phyloP scores from a whole-genome alignment of 495 filamentous ascomycete species.

The Aspergillus sclerotioniger region DNA sequence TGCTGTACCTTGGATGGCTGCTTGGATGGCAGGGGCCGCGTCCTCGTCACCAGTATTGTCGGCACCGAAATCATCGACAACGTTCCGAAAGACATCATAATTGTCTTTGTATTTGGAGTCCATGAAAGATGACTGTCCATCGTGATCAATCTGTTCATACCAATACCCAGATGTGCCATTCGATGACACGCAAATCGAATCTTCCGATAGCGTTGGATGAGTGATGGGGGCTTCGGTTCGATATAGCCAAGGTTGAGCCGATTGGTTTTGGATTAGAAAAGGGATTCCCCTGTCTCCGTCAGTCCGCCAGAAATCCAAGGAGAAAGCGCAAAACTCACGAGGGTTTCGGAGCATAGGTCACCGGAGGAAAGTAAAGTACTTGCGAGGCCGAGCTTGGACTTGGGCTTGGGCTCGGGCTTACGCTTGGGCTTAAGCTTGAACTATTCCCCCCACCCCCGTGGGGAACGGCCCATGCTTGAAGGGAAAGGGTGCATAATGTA shows the following conservation, averaged over 20 bases:
- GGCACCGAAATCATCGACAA: slow-evolving; percentile 31
- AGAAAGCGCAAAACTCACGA: not conserved
- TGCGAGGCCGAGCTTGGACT: not conserved
- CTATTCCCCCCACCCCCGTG: not conserved
- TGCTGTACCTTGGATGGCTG: slow-evolving; percentile 28
- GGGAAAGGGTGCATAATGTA: not conserved
- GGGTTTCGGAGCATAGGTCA: not conserved
- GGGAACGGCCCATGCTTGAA: not conserved
- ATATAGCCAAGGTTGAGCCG: slow-evolving; percentile 19
- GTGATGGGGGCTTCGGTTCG: slow-evolving; percentile 2
- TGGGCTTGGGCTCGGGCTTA: not conserved
- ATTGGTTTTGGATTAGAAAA: slow-evolving; percentile 18
- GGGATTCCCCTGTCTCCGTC: slow-evolving; percentile 20
- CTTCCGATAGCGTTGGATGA: slow-evolving; percentile 1
- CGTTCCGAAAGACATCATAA: slow-evolving; percentile 40
- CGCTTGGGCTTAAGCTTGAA: not conserved
- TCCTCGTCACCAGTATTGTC: slow-evolving; percentile 30
- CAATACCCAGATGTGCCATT: slow-evolving; percentile 23
- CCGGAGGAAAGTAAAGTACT: not conserved
- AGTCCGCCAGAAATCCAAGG: not conserved
- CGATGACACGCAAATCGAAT: slow-evolving; percentile 5
- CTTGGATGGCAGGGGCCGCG: slow-evolving; percentile 27
- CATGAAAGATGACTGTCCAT: slow-evolving; percentile 34
- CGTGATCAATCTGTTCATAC: slow-evolving; percentile 37
- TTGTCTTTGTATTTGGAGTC: slow-evolving; percentile 18